Evolutionary conservation across 78 protist species (phyloP).

Genomic region (Tieghemostelium lacteum): DNA sequence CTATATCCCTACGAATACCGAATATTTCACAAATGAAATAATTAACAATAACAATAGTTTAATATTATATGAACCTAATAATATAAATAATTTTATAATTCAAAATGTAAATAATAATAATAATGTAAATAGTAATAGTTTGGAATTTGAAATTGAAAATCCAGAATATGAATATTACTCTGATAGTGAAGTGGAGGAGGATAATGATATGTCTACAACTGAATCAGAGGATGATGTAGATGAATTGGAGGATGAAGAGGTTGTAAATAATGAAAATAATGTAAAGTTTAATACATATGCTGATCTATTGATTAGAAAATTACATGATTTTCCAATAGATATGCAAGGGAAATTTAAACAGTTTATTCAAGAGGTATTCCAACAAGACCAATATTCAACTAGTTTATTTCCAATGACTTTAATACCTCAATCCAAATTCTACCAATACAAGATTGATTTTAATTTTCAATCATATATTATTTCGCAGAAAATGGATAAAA

Average conservation of each 20-base stretch:
- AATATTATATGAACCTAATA: too few species aligned
- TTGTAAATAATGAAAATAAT: background rate
- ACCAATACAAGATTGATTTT: background rate
- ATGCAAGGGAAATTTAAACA: too few species aligned
- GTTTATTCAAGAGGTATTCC: background rate
- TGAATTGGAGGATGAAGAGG: background rate
- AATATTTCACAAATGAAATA: background rate
- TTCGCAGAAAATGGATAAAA: constrained; percentile 33
- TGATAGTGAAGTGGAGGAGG: background rate
- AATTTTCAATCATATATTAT: constrained; percentile 5
- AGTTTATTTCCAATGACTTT: background rate
- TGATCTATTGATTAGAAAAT: background rate
- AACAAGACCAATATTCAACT: background rate
- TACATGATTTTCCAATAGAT: too few species aligned
- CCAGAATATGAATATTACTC: background rate
- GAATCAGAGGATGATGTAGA: background rate
- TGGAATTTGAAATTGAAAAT: too few species aligned
- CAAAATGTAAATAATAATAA: constrained; percentile 2
- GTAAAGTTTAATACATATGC: background rate
- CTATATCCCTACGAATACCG: background rate
- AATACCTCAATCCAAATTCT: background rate
- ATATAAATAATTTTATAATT: constrained; percentile 2
- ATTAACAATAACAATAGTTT: background rate
- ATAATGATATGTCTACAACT: background rate
- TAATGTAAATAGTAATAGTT: background rate